phyloP scores from a whole-genome alignment of 495 filamentous ascomycete genomes.

The Neurospora sp. region DNA sequence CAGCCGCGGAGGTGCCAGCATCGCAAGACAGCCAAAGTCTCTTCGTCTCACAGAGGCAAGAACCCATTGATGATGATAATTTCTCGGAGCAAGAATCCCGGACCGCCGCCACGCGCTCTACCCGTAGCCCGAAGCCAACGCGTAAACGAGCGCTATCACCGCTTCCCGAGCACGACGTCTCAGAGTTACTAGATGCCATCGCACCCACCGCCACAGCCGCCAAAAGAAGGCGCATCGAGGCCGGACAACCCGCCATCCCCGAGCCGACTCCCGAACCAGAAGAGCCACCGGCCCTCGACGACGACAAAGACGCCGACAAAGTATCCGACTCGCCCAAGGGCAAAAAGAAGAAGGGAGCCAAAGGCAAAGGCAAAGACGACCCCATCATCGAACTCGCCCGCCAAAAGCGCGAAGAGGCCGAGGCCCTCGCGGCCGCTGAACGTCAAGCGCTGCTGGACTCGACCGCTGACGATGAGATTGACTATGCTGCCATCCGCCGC shows the following conservation, averaged over 20 bases:
- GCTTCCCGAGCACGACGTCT: slow-evolving; percentile 27
- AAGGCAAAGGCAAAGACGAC: slow-evolving; percentile 49
- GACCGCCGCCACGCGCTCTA: neutral
- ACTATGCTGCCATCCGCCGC: slow-evolving; percentile 60
- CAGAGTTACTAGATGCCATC: slow-evolving; percentile 50
- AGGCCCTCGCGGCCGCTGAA: slow-evolving; percentile 49
- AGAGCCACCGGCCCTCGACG: neutral
- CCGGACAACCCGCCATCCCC: slow-evolving; percentile 28
- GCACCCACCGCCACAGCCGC: slow-evolving; percentile 62
- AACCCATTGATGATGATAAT: slow-evolving; percentile 14
- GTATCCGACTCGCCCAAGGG: slow-evolving; percentile 6
- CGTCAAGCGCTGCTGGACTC: slow-evolving; percentile 36
- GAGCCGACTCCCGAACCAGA: slow-evolving; percentile 13
- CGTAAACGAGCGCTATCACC: slow-evolving; percentile 32
- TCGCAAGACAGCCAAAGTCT: slow-evolving; percentile 16
- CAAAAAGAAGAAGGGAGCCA: slow-evolving; percentile 9
- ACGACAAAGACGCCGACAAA: slow-evolving; percentile 3
- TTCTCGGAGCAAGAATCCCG: slow-evolving; percentile 4
- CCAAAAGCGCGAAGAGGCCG: slow-evolving; percentile 57
- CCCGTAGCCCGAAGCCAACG: slow-evolving; percentile 21
- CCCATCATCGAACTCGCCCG: slow-evolving; percentile 57
- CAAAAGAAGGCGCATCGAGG: slow-evolving; percentile 55
- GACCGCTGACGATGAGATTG: slow-evolving; percentile 46
- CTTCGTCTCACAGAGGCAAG: slow-evolving; percentile 22
- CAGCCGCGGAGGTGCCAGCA: slow-evolving; percentile 1